Percentiles rank a stretch among this genome's conserved stretches.
phyloP scores from a whole-genome alignment of 2,329 filamentous ascomycete species.

The Trichocomaceae sp. region DNA sequence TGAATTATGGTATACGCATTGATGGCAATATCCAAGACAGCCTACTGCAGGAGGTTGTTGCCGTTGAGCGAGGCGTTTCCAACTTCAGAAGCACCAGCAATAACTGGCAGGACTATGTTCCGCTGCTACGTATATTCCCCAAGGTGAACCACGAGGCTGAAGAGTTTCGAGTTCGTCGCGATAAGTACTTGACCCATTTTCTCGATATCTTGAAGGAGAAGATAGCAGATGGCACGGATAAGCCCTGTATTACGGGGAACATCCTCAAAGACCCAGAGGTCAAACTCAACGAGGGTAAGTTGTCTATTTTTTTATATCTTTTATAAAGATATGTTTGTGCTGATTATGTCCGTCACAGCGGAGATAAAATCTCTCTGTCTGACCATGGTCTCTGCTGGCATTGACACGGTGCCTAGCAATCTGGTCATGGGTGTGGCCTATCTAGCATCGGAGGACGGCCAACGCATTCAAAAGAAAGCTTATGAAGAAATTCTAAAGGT shows the following conservation, averaged over 20 bases:
- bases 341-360: conserved; percentile 37
- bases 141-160: conserved; percentile 56
- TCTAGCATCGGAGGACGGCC: conserved; percentile 60
- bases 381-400: conserved; percentile 73
- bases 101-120: conserved; percentile 82
- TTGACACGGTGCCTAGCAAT: conserved; percentile 75
- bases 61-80: conserved; percentile 68
- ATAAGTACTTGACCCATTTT: conserved; percentile 58
- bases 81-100: conserved; percentile 73
- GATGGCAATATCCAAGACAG: conserved; percentile 61
- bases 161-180: conserved; percentile 61
- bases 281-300: conserved; percentile 58
- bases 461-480: conserved; percentile 63
- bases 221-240: conserved; percentile 58
- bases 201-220: conserved; percentile 54
- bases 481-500: conserved; percentile 63
- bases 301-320: background rate
- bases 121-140: conserved; percentile 60
- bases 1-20: conserved; percentile 75
- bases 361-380: conserved; percentile 76
- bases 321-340: background rate
- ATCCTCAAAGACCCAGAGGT: conserved; percentile 65
- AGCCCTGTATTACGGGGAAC: conserved; percentile 62
- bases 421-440: conserved; percentile 74
- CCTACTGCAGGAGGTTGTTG: conserved; percentile 65